phyloP scores from a whole-genome alignment of 345 rosid species.

The Reutealis trisperma region DNA sequence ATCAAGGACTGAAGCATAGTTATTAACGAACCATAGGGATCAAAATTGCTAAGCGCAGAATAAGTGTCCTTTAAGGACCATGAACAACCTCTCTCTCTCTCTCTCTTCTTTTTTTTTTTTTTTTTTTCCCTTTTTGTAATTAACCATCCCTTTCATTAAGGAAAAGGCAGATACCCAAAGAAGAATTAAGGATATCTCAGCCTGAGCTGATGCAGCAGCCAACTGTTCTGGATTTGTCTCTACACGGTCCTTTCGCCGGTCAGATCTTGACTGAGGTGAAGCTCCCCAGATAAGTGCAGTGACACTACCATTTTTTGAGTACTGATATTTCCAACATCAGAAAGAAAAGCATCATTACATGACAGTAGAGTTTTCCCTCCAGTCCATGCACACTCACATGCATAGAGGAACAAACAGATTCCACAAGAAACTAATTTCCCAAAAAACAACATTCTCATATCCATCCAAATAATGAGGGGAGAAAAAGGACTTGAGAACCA shows the following conservation, averaged over 20 bases:
- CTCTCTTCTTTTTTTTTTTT: too few relatives aligned
- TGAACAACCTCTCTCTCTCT: too few relatives aligned
- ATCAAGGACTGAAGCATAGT: too few relatives aligned
- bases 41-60: too few relatives aligned
- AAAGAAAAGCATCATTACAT: slow-evolving; percentile 8
- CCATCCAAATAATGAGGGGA: background rate
- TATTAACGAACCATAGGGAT: background rate
- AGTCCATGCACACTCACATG: background rate
- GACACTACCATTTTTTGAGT: slow-evolving; percentile 65
- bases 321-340: slow-evolving; percentile 45
- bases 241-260: slow-evolving; percentile 91
- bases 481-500: background rate
- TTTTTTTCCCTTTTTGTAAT: too few relatives aligned
- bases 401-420: background rate
- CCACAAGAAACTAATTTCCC: background rate
- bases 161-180: background rate
- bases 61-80: too few relatives aligned
- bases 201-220: slow-evolving; percentile 98
- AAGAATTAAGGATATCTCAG: slow-evolving; percentile 87
- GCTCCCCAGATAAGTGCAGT: slow-evolving; percentile 98
- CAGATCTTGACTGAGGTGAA: slow-evolving; percentile 93
- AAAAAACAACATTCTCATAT: background rate
- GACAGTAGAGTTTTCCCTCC: background rate
- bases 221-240: slow-evolving; percentile 98
- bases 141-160: background rate